Evolutionary conservation across 257 asterid genomes (phyloP).

Genomic region (Primulina eburnea): DNA sequence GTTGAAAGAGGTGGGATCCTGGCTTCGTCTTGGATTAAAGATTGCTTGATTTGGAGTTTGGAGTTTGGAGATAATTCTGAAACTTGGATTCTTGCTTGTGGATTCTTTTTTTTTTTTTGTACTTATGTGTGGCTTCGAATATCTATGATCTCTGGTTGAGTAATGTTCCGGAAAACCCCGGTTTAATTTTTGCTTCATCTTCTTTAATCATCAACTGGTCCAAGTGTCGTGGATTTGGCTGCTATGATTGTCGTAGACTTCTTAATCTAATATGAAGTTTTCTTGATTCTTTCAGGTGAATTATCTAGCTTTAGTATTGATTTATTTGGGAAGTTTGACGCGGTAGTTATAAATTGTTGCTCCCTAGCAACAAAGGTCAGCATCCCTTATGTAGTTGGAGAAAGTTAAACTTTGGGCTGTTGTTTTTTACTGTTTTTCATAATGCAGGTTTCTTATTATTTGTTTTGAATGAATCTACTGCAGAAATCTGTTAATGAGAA

Average conservation of each 20-base stretch:
- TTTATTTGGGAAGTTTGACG: conserved; percentile 59
- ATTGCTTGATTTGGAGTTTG: not conserved
- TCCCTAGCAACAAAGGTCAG: conserved; percentile 52
- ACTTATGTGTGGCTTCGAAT: not conserved
- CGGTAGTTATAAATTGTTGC: conserved; percentile 52
- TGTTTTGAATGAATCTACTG: conserved; percentile 24
- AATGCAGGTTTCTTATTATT: not conserved
- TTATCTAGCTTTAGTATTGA: conserved; percentile 43
- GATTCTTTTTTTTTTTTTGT: not conserved
- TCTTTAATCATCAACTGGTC: too few relatives aligned
- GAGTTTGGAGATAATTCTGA: not conserved
- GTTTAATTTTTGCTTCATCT: not conserved
- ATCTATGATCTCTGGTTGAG: not conserved
- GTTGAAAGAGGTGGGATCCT: conserved; percentile 60
- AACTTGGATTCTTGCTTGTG: conserved; percentile 15
- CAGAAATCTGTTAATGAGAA: conserved; percentile 84
- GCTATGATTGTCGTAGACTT: not conserved
- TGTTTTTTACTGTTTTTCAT: conserved; percentile 12
- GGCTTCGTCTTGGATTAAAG: not conserved
- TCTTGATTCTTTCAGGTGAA: conserved; percentile 37
- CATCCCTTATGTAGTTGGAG: conserved; percentile 17
- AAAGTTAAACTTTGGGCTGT: not conserved
- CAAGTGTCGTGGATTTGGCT: too few relatives aligned
- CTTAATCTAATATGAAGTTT: not conserved
- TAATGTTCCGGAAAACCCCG: not conserved